Base-by-base conservation (phyloP, 805 yeast genomes). In the Lachancea nothofagi region DNA sequence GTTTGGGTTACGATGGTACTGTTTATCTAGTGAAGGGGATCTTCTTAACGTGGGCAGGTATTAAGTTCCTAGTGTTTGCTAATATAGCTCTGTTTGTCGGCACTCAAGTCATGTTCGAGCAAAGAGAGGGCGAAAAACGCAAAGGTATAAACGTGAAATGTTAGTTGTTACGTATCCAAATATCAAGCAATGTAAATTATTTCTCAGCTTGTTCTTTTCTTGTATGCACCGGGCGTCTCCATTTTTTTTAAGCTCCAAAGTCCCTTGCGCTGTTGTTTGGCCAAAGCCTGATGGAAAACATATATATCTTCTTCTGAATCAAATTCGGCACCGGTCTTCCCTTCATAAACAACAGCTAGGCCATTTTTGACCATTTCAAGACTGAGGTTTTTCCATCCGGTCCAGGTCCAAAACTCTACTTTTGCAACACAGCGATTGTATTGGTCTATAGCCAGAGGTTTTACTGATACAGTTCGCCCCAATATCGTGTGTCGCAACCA, bases 31-130 rank as follows among this genome's bases (percentile, higher is more conserved):
- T 90, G 17, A 54, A 60, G 15, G 89, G 80, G 39, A 79, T 90
- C 75, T 75, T 88, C 51, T 68, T 74, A 19, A 87, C 97, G 0
- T 59, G 67, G 13, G 67, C 71, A 7, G 97, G 97, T 0, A 56
- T 83, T 28, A 49, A 56, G 17, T 83, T 86, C 52, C 73, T 83
- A 39, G 48, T 78, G 5, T 51, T 71, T 12, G 77, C 94, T 3
- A 78, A 83, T 42, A 56, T 59, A 3, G 75, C 83, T 44, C 67
- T 93, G 29, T 93, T 83, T 61, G 79, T 87, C 13, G 97, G 83
- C 2, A 81, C 78, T 1, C 97, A 90, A 61, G 82, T 88, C 14
- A 93, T 93, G 97, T 89, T 88, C 64, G 97, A 93, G 62, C 64
- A 84, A 43, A 73, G 99, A 51, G 95, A 87, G 57, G 66, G 78